Evolutionary conservation across 2,329 filamentous ascomycete species (phyloP).

Genomic region (Xylogone sp.): DNA sequence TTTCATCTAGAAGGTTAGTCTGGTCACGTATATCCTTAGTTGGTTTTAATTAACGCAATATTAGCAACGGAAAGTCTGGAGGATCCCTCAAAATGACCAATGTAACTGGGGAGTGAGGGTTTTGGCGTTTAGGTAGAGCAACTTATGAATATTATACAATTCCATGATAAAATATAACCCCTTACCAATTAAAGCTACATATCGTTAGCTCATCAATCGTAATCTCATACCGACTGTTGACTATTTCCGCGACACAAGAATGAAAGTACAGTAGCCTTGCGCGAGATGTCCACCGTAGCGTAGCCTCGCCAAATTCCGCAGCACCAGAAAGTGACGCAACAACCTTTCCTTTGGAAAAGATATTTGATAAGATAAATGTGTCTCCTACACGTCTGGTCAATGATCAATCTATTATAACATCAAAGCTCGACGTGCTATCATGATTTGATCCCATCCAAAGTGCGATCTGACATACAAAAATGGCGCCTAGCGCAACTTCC

Average conservation of each 20-base stretch:
- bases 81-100: conserved; percentile 56
- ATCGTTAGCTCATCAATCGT: not conserved
- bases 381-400: not conserved
- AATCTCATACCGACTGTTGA: not conserved
- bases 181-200: not conserved
- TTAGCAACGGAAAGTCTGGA: conserved; percentile 80
- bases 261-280: not conserved
- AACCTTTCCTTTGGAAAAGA: not conserved
- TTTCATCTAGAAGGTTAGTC: conserved; percentile 91
- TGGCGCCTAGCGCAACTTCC: conserved; percentile 28
- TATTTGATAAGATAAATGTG: not conserved
- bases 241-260: not conserved
- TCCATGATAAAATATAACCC: not conserved
- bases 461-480: conserved; percentile 11
- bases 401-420: not conserved
- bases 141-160: not conserved
- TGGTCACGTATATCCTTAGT: not conserved
- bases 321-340: not conserved
- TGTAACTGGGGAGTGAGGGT: not conserved
- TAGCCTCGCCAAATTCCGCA: not conserved
- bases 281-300: not conserved
- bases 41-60: conserved; percentile 14
- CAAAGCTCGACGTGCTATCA: not conserved
- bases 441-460: not conserved
- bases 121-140: not conserved